Evolutionary conservation across 2,329 filamentous ascomycete genomes (phyloP).

Genomic region (Phialemonium atrogriseum): DNA sequence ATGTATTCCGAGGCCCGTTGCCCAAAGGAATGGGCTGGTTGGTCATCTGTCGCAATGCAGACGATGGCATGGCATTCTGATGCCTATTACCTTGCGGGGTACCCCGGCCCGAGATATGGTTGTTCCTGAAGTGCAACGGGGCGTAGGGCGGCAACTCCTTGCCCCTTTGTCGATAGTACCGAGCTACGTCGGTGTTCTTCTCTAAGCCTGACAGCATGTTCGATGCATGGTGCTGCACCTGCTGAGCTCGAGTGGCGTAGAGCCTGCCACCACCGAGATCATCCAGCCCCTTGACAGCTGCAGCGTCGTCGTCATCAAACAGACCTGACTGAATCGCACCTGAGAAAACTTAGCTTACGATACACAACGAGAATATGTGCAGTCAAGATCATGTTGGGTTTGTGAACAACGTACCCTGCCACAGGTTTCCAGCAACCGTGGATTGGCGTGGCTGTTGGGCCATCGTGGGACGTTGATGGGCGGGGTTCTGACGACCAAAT

Average conservation of each 20-base stretch:
- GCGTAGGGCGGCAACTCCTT: background rate
- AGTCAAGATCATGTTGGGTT: too few species aligned
- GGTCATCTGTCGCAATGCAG: too few species aligned
- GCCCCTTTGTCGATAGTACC: background rate
- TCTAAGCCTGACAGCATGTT: background rate
- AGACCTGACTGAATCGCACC: background rate
- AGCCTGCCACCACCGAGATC: conserved; percentile 1
- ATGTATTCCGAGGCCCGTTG: too few species aligned
- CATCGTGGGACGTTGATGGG: too few species aligned
- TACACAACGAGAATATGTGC: too few species aligned
- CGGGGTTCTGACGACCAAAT: too few species aligned
- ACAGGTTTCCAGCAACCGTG: background rate
- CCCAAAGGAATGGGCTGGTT: too few species aligned
- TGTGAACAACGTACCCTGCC: background rate
- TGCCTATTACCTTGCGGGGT: background rate
- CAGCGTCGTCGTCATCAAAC: background rate
- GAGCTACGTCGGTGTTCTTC: too few species aligned
- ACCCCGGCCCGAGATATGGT: background rate
- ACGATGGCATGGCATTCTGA: too few species aligned
- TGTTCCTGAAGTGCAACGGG: background rate
- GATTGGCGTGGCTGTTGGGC: too few species aligned
- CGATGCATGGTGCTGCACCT: background rate
- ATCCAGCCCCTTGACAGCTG: background rate
- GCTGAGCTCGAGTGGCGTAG: background rate
- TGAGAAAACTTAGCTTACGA: background rate